Evolutionary conservation across 1,284 basidiomycete species (phyloP), one percentile per base, ranked within the genome.

Genomic region (Hypsizygus ulmarius): DNA sequence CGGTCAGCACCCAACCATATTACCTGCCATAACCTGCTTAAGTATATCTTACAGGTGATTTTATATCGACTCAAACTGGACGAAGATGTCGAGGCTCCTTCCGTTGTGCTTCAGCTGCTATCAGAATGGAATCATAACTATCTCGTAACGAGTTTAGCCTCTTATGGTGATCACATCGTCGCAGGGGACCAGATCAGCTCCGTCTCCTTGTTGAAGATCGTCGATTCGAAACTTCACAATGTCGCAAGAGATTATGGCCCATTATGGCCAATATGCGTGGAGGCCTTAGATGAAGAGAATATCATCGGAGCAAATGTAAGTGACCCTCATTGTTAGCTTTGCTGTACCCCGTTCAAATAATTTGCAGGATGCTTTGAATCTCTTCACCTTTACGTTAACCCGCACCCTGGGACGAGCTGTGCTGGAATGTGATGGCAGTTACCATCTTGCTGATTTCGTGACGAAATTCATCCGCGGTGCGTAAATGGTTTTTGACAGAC

Each of bases 181-280:
- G 77, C 87, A 10, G 90, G 90, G 15, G 94, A 97, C 61, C 84
- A 86, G 1, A 81, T 96, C 46, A 81, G 84, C 59, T 94, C 92
- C 1, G 75, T 97, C 8, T 86, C 90, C 4, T 62, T 91, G 3
- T 69, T 96, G 12, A 75, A 78, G 39, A 63, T 87, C 21, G 59
- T 64, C 1, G 73, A 66, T 4, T 63, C 68, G 3, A 71, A 73
- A 52, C 65, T 96, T 2, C 63, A 75, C 47, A 79, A 78, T 18
- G 67, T 89, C 30, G 86, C 87, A 14, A 79, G 84, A 57, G 91
- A 97, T 65, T 88, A 89, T 66, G 77, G 81, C 0, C 83, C 91
- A 3, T 69, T 92, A 43, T 87, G 83, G 73, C 88, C 89, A 1
- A 68, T 84, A 1, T 70, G 72, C 30, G 71, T 89, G 5, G 79